Conservation (phyloP, 1,139 yeast genomes). For the Diutina catenulata region DNA sequence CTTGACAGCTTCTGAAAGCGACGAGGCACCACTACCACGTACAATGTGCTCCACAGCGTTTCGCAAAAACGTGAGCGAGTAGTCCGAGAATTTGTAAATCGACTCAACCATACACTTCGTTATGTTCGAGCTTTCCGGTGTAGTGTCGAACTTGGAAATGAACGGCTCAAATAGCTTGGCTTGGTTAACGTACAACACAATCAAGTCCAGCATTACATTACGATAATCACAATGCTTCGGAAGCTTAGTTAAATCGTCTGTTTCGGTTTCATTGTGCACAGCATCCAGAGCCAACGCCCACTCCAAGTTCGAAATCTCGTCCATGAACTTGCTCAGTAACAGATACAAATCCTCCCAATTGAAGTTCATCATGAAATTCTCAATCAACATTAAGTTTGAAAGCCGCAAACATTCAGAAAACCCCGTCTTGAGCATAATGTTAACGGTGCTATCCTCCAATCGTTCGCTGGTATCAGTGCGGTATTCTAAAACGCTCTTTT, state of each 20-base stretch:
- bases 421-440: constrained; percentile 29
- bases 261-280: constrained; percentile 7
- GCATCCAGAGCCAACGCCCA: constrained; percentile 7
- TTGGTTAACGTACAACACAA: constrained; percentile 33
- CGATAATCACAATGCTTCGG: constrained; percentile 14
- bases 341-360: constrained; percentile 25
- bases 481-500: not conserved
- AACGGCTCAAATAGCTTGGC: constrained; percentile 44
- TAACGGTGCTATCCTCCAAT: constrained; percentile 17
- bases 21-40: not conserved
- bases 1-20: not conserved
- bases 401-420: constrained; percentile 37
- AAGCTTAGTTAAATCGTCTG: constrained; percentile 13
- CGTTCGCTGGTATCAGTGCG: constrained; percentile 12
- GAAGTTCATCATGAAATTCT: constrained; percentile 38
- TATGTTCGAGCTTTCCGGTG: constrained; percentile 12
- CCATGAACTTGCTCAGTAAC: constrained; percentile 28
- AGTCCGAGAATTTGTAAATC: constrained; percentile 26
- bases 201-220: constrained; percentile 32
- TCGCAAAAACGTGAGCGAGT: constrained; percentile 17
- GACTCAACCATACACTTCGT: constrained; percentile 21
- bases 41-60: not conserved
- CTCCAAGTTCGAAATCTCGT: constrained; percentile 27
- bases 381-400: constrained; percentile 40
- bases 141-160: constrained; percentile 25